These are phyloP conservation scores for Daucus carota DNA, from an alignment of 129 eudicot genomes.

Conservation along the genomic window DNA sequence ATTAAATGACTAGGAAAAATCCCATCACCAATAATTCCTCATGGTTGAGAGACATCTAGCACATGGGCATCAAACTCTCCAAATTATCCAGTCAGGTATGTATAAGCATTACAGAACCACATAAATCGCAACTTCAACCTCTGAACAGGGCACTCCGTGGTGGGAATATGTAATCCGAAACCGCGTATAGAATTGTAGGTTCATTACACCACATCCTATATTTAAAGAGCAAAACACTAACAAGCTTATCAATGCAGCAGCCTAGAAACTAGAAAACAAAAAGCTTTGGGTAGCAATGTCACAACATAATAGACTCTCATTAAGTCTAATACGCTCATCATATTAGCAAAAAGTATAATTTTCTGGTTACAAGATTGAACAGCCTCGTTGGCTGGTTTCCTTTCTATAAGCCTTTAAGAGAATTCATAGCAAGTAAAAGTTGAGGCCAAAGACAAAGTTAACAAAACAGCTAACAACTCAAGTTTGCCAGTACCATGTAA, in stretches of 20 bases:
- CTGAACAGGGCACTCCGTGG: background rate
- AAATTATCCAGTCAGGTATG: background rate
- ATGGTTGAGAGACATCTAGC: background rate
- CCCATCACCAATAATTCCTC: background rate
- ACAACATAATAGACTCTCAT: too few relatives aligned
- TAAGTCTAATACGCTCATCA: too few relatives aligned
- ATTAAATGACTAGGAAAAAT: background rate
- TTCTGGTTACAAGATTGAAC: too few relatives aligned
- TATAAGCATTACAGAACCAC: background rate
- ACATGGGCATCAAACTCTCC: background rate
- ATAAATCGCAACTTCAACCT: background rate
- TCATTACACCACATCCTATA: background rate
- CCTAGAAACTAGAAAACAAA: background rate
- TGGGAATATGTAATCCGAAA: background rate
- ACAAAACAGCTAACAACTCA: background rate
- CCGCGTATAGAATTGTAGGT: background rate
- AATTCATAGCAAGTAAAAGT: background rate
- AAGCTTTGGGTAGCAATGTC: background rate
- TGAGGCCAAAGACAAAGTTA: background rate
- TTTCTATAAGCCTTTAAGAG: conserved; percentile 6
- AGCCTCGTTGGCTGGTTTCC: background rate
- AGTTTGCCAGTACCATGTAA: background rate
- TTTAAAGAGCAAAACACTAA: background rate
- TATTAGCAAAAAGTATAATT: too few relatives aligned
- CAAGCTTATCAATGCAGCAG: background rate